Base-by-base conservation (phyloP, 2,329 filamentous ascomycete species). In the Penicillium sp. region DNA sequence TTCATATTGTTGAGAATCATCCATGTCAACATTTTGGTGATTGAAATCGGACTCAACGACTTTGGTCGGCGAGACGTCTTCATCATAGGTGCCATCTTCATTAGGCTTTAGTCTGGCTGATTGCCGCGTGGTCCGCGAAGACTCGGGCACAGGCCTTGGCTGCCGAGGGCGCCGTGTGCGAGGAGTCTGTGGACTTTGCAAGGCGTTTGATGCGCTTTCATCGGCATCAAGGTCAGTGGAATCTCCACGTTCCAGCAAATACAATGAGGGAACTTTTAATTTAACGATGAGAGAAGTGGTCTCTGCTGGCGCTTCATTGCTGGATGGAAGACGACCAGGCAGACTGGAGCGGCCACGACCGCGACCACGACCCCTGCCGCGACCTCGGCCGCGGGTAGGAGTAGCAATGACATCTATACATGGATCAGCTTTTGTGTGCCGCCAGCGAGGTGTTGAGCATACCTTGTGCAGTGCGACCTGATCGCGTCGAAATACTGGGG, bases 151-250 rank as follows among this genome's bases (percentile, higher is more conserved):
- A 31, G 64, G 50, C 48, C 64, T 47, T 8, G 58, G 58, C 14
- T 70, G 64, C 56, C 68, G 69, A n/a, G 66, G 60, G 44, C 71
- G 71, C 42, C 69, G 72, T 24, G 57, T 43, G 41, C 66, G 67
- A 27, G 71, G 71, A 8, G 69, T 70, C 51, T 70, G 66, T 36
- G 66, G 65, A 16, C 50, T 59, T 34, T 61, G 54, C 7, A 49
- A 50, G 5, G 42, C 40, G 39, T 10, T 40, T 10, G 41, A 22
- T 41, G 61, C 55, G 9, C 40, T 21, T 16, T 62, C 57, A 43
- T 51, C 11, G 18, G 2, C 49, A 29, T 34, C 1, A 24, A 16
- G 21, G n/a, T 36, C 51, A 39, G 31, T 34, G 11, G 40, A 42
- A 31, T 43, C 18, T 14, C 24, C 46, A 27, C 22, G 40, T 43